phyloP scores from a whole-genome alignment of 768 basidiomycete genomes.

The Mycena maculata region DNA sequence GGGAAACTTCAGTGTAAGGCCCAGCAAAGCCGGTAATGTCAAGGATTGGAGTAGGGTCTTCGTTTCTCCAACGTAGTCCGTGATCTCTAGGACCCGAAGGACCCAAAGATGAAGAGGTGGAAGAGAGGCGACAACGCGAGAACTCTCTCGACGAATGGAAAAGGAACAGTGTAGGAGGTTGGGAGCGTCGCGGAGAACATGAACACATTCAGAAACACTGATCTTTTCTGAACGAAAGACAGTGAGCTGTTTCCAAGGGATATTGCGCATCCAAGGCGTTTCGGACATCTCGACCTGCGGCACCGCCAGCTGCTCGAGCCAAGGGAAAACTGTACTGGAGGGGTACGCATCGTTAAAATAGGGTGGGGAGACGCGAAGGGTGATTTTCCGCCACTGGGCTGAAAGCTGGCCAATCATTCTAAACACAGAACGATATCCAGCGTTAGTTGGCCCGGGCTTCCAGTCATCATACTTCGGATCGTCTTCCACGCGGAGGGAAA shows the following conservation, averaged over 20 bases:
- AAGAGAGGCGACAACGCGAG: not conserved
- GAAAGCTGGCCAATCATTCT: no score
- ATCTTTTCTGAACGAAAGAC: slow-evolving; percentile 13
- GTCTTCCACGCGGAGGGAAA: slow-evolving; percentile 3
- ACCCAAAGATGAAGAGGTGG: slow-evolving; percentile 14
- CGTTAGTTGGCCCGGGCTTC: not conserved
- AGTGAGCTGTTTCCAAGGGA: slow-evolving; percentile 11
- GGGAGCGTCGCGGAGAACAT: slow-evolving; percentile 8
- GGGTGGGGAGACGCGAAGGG: no score
- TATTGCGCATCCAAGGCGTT: not conserved
- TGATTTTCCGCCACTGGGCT: no score
- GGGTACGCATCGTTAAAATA: no score
- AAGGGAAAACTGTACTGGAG: no score
- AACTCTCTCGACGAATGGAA: not conserved
- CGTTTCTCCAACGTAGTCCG: not conserved
- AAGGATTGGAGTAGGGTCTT: not conserved
- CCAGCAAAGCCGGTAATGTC: slow-evolving; percentile 1
- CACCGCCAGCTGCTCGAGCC: no score
- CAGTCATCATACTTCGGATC: no score
- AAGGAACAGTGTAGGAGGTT: not conserved
- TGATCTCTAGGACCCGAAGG: not conserved
- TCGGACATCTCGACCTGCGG: not conserved
- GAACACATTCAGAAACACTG: slow-evolving; percentile 1
- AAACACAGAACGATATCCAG: no score
- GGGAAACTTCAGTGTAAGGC: not conserved